phyloP scores from a whole-genome alignment of 2,329 filamentous ascomycete species.

The Metarhizium sp. region DNA sequence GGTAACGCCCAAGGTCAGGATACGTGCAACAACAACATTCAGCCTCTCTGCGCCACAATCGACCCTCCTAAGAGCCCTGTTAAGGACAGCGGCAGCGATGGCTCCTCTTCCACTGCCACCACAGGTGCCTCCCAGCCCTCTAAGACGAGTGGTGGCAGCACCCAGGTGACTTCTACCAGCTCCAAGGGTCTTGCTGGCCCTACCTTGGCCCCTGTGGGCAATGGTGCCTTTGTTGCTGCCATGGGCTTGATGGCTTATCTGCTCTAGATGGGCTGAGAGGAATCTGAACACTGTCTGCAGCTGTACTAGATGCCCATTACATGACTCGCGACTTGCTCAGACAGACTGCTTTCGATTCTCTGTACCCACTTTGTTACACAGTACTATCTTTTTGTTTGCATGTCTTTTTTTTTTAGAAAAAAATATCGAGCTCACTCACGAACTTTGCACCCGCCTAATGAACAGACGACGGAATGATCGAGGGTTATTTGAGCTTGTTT shows the following conservation, averaged over 20 bases:
- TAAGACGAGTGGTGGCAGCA: slow-evolving; percentile 12
- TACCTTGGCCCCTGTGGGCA: slow-evolving; percentile 32
- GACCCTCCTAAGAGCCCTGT: slow-evolving; percentile 24
- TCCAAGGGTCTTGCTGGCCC: slow-evolving; percentile 26
- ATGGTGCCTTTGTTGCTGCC: slow-evolving; percentile 38
- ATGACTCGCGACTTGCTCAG: slow-evolving; percentile 1
- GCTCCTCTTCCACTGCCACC: slow-evolving; percentile 12
- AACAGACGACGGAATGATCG: slow-evolving; percentile 13
- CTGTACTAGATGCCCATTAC: slow-evolving; percentile 1
- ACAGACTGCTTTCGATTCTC: slow-evolving; percentile 17
- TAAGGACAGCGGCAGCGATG: slow-evolving; percentile 9
- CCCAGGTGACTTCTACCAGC: slow-evolving; percentile 19
- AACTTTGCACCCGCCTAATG: slow-evolving; percentile 5
- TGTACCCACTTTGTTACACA: slow-evolving; percentile 21
- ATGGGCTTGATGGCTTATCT: slow-evolving; percentile 43
- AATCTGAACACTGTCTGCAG: background rate
- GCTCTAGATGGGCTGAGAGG: slow-evolving; percentile 25
- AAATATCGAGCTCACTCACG: slow-evolving; percentile 1
- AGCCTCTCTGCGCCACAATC: slow-evolving; percentile 33
- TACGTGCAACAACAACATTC: slow-evolving; percentile 38
- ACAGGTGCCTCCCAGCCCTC: slow-evolving; percentile 15
- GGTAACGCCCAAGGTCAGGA: slow-evolving; percentile 33
- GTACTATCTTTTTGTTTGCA: slow-evolving; percentile 17
- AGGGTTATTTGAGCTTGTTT: slow-evolving; percentile 9
- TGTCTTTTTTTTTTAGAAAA: background rate